These are phyloP conservation scores for Rhizophagus sp. DNA, from an alignment of 192 early-diverging fungal genomes.

Conservation along the genomic window DNA sequence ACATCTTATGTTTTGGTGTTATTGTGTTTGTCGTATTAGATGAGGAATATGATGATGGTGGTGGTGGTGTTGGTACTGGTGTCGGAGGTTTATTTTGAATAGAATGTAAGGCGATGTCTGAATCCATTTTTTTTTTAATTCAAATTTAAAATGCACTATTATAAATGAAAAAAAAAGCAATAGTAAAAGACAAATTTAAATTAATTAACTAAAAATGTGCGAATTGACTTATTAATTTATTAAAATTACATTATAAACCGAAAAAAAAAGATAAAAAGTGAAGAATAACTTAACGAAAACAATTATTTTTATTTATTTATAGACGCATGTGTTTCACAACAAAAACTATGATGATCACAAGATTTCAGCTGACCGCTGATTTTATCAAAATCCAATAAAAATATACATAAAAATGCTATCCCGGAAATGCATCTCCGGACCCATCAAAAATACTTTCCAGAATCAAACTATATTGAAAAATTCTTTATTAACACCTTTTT, in stretches of 20 bases:
- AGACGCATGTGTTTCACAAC: too few relatives aligned
- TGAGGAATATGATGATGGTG: background rate
- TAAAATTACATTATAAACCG: background rate
- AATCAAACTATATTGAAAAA: too few relatives aligned
- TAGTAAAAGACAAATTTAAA: background rate
- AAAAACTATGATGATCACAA: too few relatives aligned
- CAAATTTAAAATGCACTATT: too few relatives aligned
- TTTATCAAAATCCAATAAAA: too few relatives aligned
- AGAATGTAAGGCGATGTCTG: background rate
- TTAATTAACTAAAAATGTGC: background rate
- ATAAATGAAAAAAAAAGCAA: background rate
- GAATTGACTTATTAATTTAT: background rate
- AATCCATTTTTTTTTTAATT: background rate
- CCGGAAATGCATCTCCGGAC: too few relatives aligned
- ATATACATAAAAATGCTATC: too few relatives aligned
- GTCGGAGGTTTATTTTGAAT: background rate
- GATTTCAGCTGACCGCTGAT: too few relatives aligned
- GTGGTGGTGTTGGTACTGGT: background rate
- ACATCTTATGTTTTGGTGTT: conserved; percentile 30
- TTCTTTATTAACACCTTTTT: too few relatives aligned
- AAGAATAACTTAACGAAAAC: too few relatives aligned
- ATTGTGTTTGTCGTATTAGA: background rate
- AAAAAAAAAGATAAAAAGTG: background rate
- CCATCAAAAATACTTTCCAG: too few relatives aligned
- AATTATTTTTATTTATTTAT: too few relatives aligned